These are phyloP conservation scores for Leccinum olivaceoglutinosum DNA, from an alignment of 1,284 basidiomycete species.

Conservation along the genomic window DNA sequence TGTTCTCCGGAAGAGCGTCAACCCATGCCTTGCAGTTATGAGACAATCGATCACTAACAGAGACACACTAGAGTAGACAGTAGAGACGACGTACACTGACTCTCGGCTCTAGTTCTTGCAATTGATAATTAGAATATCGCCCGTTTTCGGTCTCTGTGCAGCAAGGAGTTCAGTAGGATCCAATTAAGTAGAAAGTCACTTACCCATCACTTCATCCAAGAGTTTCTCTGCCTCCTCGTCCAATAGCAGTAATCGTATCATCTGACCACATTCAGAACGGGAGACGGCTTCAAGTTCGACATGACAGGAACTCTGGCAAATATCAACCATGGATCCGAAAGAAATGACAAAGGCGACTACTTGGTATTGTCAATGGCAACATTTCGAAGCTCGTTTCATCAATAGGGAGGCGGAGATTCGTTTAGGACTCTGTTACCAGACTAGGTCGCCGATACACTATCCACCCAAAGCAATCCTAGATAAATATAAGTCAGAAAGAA, in stretches of 20 bases:
- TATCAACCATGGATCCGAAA: constrained; percentile 9
- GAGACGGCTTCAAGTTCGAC: constrained; percentile 52
- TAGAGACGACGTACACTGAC: constrained; percentile 20
- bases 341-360: constrained; percentile 33
- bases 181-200: constrained; percentile 4
- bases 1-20: constrained; percentile 55
- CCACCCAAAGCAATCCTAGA: constrained; percentile 45
- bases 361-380: constrained; percentile 52
- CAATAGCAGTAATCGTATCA: constrained; percentile 62
- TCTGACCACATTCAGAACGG: constrained; percentile 59
- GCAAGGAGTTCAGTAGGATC: too few relatives aligned
- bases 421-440: constrained; percentile 35
- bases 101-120: constrained; percentile 23
- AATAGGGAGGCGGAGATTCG: constrained; percentile 58
- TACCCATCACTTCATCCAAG: constrained; percentile 33
- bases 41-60: constrained; percentile 6
- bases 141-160: neutral
- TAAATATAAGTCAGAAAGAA: constrained; percentile 47
- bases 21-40: constrained; percentile 49
- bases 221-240: constrained; percentile 52
- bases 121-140: too few relatives aligned
- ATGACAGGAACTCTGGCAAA: constrained; percentile 49
- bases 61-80: neutral
- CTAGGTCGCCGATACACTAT: constrained; percentile 48
- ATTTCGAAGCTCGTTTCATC: constrained; percentile 77